Base-by-base conservation (phyloP, 2,329 filamentous ascomycete species). In the Fusarium odoratissimum region DNA sequence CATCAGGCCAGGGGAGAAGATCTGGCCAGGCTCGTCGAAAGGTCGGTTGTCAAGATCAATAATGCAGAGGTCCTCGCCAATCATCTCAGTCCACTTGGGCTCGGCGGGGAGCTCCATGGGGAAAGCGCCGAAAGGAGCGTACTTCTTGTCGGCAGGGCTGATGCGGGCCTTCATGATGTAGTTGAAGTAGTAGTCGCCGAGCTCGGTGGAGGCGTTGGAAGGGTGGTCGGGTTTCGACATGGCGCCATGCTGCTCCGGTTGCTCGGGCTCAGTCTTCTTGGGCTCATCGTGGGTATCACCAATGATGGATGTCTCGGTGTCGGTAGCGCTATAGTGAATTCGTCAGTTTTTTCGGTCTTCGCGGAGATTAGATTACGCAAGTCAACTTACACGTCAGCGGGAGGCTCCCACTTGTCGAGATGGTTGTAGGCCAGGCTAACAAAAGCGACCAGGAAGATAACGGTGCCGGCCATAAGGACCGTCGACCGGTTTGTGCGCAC, bases 31-130 rank as follows among this genome's bases (percentile, higher is more conserved):
- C 48, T 76, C 75, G 54, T 79, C 71, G 59, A 85, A 84, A 5
- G 76, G 75, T 35, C 84, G 82, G 73, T 81, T 84, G 74, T 85
- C 84, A 49, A 85, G 78, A 64, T 85, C 84, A 69, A 85, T 83
- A 69, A 85, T 84, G 80, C 83, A 85, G 12, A 85, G 74, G 5
- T 83, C 78, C 71, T 83, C 76, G 57, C 82, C 80, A 42, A 85
- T 70, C 13, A 75, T 62, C 42, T 80, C 65, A 14, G 74, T 79
- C 74, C 82, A 84, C n/a, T 78, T 74, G 23, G 76, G 54, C 6
- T 77, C 63, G 11, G 69, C 76, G 11, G 76, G 69, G 13, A 83
- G 76, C 14, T 78, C 71, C 72, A 75, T 79, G 30, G 81, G 76
- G 45, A 81, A 79, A 33, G 79, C 81, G 37, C 81, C 80, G 13